phyloP scores from a whole-genome alignment of 164 flowering plant species.

The Umbilicus rupestris region DNA sequence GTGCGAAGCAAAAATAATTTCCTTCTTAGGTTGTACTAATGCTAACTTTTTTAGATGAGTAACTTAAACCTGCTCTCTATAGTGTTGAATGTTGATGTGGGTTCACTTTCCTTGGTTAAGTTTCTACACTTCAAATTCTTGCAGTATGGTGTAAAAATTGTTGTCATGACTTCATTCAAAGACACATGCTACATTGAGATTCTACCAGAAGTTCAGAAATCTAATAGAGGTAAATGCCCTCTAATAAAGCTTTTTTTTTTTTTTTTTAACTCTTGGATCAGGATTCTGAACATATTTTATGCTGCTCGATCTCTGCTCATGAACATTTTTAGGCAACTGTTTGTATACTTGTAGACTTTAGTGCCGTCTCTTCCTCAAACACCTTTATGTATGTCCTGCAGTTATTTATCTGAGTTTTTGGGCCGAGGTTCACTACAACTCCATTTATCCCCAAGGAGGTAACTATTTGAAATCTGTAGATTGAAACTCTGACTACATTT shows the following conservation, averaged over 20 bases:
- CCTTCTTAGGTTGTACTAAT: neutral
- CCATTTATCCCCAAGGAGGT: constrained; percentile 53
- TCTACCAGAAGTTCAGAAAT: constrained; percentile 37
- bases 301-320: neutral
- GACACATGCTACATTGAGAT: constrained; percentile 56
- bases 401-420: constrained; percentile 56
- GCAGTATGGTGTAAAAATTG: constrained; percentile 52
- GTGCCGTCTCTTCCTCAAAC: neutral
- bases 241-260: neutral
- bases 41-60: neutral
- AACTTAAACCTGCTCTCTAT: neutral
- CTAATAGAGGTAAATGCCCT: constrained; percentile 37
- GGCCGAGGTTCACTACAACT: constrained; percentile 74
- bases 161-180: constrained; percentile 48
- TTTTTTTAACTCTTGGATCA: neutral
- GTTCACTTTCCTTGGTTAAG: neutral
- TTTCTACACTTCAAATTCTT: constrained; percentile 6
- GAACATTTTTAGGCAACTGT: no score
- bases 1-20: neutral
- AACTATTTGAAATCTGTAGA: neutral
- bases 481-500: no score
- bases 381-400: constrained; percentile 20
- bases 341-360: neutral
- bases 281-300: neutral
- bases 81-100: neutral